Evolutionary conservation across 2,329 filamentous ascomycete species (phyloP), one percentile per base, ranked within the genome.

Genomic region (Epichloe uncinata): DNA sequence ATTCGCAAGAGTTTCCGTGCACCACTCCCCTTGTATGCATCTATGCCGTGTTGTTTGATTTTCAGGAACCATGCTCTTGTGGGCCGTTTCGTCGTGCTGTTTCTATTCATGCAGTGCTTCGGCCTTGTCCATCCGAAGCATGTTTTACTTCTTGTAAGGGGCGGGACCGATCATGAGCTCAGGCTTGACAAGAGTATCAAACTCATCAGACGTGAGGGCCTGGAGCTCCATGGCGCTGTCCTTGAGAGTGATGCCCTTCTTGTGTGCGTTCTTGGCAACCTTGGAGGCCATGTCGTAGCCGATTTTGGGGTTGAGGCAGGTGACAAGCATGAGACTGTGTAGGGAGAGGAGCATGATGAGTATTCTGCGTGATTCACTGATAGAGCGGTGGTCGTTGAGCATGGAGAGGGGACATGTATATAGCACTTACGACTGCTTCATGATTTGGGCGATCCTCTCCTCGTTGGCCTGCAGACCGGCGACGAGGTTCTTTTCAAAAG

Each of bases 211-310:
- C 56, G 82, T 91, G 58, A 97, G 74, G 43, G 89, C 91, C 59
- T 95, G 79, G 57, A 98, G 79, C 75, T 97, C 87, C 77, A 97
- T 82, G 18, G 93, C 91, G 62, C 85, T 91, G 72, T 95, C 73
- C 77, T 96, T 96, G 52, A 98, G 79, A 22, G 89, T 96, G 47
- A 91, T 72, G 35, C 89, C 89, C 81, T 97, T 97, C 81, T 96
- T 96, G 75, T 98, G 93, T 15, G 93, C 93, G 65, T 98, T 94
- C 83, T 96, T 96, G 63, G 90, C 90, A 22, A 95, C 90, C 76
- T 95, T 95, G 70, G 84, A 89, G 48, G 90, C 90, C 87, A 94
- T 94, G 66, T 96, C 90, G 70, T 96, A 95, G 53, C 90, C 91
- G 65, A 97, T 96, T 69, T 95, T 87, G 59, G 90, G 89, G 78